These are phyloP conservation scores for Arthromyces matolae DNA, from an alignment of 768 basidiomycete genomes.

Conservation along the genomic window DNA sequence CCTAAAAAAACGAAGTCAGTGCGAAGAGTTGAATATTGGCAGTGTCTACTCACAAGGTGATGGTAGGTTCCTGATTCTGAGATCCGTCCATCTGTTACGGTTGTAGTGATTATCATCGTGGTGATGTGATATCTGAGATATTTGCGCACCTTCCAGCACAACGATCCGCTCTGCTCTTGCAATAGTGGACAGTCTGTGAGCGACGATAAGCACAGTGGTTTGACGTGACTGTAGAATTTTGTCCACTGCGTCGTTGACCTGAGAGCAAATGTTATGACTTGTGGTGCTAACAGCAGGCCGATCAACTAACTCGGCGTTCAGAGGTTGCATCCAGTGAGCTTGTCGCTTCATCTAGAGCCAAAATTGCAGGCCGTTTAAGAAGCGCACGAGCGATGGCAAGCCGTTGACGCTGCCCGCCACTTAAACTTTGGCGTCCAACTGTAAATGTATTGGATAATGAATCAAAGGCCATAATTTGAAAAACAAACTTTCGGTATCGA, in stretches of 20 bases:
- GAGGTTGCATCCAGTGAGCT: constrained; percentile 86
- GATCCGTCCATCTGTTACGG: constrained; percentile 66
- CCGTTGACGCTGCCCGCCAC: constrained; percentile 79
- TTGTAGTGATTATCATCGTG: too few relatives aligned
- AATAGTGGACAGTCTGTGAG: constrained; percentile 87
- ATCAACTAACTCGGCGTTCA: constrained; percentile 62
- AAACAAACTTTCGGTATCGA: constrained; percentile 83
- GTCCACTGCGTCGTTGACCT: constrained; percentile 90
- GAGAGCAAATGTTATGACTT: not conserved
- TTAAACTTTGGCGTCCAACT: constrained; percentile 70
- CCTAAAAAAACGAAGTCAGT: constrained; percentile 32
- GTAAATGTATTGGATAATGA: not conserved
- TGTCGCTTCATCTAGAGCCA: constrained; percentile 89
- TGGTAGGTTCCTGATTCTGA: constrained; percentile 81
- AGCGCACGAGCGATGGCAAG: constrained; percentile 84
- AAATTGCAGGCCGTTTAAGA: constrained; percentile 81
- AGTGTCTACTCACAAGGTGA: constrained; percentile 53
- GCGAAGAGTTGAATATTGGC: not conserved
- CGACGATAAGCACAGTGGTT: constrained; percentile 87
- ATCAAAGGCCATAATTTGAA: not conserved
- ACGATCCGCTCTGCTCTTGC: constrained; percentile 87
- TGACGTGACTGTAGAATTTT: constrained; percentile 75
- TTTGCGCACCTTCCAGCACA: constrained; percentile 80
- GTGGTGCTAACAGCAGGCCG: not conserved
- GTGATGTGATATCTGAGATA: too few relatives aligned